Conservation (phyloP, 345 rosid genomes). For the Adansonia digitata region DNA sequence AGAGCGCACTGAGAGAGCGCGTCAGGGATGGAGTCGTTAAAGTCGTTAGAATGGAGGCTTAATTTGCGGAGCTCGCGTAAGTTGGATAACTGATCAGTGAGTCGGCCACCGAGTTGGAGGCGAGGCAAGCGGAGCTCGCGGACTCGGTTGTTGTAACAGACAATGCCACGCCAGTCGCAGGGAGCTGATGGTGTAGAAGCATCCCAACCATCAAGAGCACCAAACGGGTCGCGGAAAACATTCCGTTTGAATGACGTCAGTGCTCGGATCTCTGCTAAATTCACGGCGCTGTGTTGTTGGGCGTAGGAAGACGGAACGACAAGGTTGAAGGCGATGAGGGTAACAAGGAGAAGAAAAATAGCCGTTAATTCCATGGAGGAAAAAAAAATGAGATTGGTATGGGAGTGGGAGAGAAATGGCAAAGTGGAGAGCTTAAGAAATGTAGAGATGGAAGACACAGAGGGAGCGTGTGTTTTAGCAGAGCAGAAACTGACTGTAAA, state of each 20-base stretch:
- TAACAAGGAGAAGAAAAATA: constrained; percentile 35
- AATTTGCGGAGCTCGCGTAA: constrained; percentile 64
- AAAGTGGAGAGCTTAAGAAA: background rate
- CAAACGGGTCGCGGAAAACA: constrained; percentile 57
- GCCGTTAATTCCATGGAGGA: constrained; percentile 33
- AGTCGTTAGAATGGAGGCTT: constrained; percentile 66
- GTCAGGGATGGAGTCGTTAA: constrained; percentile 55
- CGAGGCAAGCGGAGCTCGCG: constrained; percentile 69
- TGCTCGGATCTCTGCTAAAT: constrained; percentile 43
- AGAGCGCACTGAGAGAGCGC: constrained; percentile 65
- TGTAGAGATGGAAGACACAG: background rate
- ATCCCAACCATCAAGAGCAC: constrained; percentile 59
- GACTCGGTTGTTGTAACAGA: constrained; percentile 49
- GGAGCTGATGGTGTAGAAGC: constrained; percentile 58
- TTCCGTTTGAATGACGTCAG: constrained; percentile 48
- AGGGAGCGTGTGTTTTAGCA: constrained; percentile 32
- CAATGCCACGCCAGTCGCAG: constrained; percentile 85
- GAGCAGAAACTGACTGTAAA: constrained; percentile 11
- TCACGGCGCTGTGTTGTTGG: constrained; percentile 15
- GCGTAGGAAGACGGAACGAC: constrained; percentile 2
- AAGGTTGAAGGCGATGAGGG: constrained; percentile 19
- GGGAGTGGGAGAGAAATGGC: background rate
- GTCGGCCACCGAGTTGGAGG: constrained; percentile 56
- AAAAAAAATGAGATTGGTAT: background rate
- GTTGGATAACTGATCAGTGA: constrained; percentile 42